Conservation (phyloP, 306 rosid species). For the Vigna hirtella region DNA sequence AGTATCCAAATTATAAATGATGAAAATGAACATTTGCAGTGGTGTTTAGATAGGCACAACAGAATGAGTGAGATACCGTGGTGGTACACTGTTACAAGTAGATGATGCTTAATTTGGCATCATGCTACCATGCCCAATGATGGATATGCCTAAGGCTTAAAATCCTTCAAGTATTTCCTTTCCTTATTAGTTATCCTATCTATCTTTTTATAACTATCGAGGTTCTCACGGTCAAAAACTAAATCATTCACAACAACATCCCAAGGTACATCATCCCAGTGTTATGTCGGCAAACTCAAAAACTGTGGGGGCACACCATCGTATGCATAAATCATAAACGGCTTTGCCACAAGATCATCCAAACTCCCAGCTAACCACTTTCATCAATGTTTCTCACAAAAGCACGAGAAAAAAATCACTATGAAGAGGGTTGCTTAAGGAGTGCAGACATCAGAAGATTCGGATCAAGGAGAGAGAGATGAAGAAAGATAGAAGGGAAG, state of each 20-base stretch:
- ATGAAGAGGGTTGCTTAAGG: slow-evolving; percentile 18
- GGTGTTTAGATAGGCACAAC: slow-evolving; percentile 31
- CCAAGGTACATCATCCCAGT: background rate
- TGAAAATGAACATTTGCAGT: background rate
- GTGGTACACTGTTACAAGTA: slow-evolving; percentile 13
- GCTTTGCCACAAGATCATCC: background rate
- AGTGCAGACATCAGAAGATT: background rate
- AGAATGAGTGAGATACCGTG: slow-evolving; percentile 37
- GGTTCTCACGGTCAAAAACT: slow-evolving; percentile 39
- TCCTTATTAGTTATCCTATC: slow-evolving; percentile 20
- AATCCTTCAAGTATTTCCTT: slow-evolving; percentile 13
- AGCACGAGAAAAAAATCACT: background rate
- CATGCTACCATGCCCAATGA: slow-evolving; percentile 23
- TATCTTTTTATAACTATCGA: slow-evolving; percentile 25
- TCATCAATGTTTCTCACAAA: background rate
- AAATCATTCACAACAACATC: background rate
- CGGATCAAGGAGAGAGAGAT: background rate
- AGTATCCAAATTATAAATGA: too few species aligned
- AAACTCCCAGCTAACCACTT: background rate
- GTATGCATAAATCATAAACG: background rate
- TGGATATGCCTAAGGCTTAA: slow-evolving; percentile 33
- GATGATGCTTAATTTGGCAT: slow-evolving; percentile 40
- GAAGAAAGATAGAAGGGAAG: background rate
- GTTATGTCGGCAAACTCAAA: slow-evolving; percentile 38
- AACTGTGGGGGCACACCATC: slow-evolving; percentile 33